phyloP scores from a whole-genome alignment of 1,284 basidiomycete species.

The Boletus sp. region DNA sequence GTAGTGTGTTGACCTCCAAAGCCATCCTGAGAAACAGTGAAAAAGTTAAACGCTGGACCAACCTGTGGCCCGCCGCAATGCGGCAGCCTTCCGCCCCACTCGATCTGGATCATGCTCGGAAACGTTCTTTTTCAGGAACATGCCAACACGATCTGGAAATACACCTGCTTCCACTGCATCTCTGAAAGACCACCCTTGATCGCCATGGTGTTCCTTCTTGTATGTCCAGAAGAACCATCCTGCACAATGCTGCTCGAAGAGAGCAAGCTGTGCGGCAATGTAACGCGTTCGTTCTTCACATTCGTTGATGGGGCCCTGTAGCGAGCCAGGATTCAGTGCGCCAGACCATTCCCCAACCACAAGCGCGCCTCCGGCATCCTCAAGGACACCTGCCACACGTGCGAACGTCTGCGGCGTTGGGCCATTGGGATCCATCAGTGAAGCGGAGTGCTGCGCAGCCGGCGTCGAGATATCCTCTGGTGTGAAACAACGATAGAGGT shows the following conservation, averaged over 20 bases:
- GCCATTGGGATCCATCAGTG: constrained; percentile 47
- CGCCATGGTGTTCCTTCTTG: constrained; percentile 72
- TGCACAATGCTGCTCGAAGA: constrained; percentile 69
- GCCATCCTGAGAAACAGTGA: constrained; percentile 7
- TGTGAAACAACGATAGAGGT: constrained; percentile 87
- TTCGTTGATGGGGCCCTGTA: constrained; percentile 50
- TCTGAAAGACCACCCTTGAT: constrained; percentile 78
- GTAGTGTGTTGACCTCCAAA: constrained; percentile 51
- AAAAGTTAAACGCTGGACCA: constrained; percentile 20
- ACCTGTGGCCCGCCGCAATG: constrained; percentile 48
- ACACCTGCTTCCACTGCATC: constrained; percentile 71
- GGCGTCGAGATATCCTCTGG: constrained; percentile 58
- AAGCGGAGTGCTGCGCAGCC: constrained; percentile 59
- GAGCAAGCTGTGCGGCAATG: constrained; percentile 66
- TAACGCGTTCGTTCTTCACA: constrained; percentile 56
- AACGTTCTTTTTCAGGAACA: constrained; percentile 29
- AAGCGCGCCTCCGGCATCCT: constrained; percentile 56
- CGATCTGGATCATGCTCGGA: constrained; percentile 33
- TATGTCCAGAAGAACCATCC: constrained; percentile 93
- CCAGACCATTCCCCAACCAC: constrained; percentile 89
- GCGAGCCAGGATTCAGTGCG: constrained; percentile 70
- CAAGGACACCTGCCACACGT: constrained; percentile 49
- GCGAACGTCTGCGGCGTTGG: constrained; percentile 47
- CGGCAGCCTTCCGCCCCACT: constrained; percentile 40
- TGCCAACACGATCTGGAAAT: constrained; percentile 55